Evolutionary conservation across 1,284 basidiomycete species (phyloP).

Genomic region (Cryptococcus hybrid): DNA sequence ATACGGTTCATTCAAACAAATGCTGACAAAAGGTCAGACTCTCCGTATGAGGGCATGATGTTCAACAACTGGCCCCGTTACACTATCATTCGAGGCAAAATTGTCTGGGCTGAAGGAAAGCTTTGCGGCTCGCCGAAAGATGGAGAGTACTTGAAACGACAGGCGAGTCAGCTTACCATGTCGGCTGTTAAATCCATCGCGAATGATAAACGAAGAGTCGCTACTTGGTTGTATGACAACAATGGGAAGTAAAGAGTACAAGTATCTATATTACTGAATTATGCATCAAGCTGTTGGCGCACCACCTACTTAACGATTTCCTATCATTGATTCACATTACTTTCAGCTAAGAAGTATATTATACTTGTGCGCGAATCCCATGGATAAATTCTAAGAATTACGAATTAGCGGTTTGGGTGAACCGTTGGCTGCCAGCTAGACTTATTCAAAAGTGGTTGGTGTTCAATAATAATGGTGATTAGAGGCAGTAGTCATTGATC

Average conservation of each 20-base stretch:
- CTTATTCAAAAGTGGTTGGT: no score
- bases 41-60: constrained; percentile 18
- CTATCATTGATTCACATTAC: no score
- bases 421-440: no score
- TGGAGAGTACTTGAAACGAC: constrained; percentile 14
- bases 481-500: no score
- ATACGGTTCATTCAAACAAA: background rate
- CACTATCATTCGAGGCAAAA: constrained; percentile 11
- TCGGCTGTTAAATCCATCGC: background rate
- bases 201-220: background rate
- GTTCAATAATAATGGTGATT: no score
- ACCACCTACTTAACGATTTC: no score
- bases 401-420: no score
- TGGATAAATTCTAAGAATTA: no score
- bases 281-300: no score
- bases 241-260: background rate
- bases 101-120: constrained; percentile 8
- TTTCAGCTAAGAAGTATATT: no score
- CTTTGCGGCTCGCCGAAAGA: constrained; percentile 3
- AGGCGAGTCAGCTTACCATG: background rate
- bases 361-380: no score
- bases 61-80: constrained; percentile 18
- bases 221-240: background rate
- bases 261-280: background rate
- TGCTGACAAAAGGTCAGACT: constrained; percentile 5